Evolutionary conservation across 2,329 filamentous ascomycete genomes (phyloP).

Genomic region (Elsinoe necatrix): DNA sequence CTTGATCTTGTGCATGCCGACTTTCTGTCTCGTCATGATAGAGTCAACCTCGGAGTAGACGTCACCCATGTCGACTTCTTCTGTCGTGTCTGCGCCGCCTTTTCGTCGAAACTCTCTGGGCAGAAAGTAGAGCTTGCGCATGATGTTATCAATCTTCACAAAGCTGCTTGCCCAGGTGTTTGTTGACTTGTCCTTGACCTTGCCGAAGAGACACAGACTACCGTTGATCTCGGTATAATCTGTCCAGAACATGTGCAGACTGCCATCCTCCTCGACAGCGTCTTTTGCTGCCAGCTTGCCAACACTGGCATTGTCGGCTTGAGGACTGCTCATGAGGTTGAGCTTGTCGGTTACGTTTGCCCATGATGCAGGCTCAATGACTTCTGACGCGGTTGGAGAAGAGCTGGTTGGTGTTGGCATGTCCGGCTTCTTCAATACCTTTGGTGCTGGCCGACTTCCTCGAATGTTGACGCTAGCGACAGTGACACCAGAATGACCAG

Average conservation of each 20-base stretch:
- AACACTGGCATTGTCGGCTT: slow-evolving; percentile 54
- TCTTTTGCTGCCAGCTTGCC: slow-evolving; percentile 78
- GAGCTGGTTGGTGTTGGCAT: slow-evolving; percentile 67
- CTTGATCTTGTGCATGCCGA: slow-evolving; percentile 91
- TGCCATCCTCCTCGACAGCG: slow-evolving; percentile 89
- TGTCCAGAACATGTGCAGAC: slow-evolving; percentile 90
- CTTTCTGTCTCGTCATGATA: slow-evolving; percentile 78
- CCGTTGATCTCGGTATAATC: slow-evolving; percentile 92
- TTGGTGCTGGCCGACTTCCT: slow-evolving; percentile 69
- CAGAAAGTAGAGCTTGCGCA: slow-evolving; percentile 87
- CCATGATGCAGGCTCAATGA: slow-evolving; percentile 76
- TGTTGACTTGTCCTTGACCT: slow-evolving; percentile 82
- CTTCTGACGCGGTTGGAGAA: slow-evolving; percentile 55
- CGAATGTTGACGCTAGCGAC: slow-evolving; percentile 73
- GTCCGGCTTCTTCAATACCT: slow-evolving; percentile 55
- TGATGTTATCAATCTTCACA: slow-evolving; percentile 88
- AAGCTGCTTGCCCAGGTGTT: slow-evolving; percentile 81
- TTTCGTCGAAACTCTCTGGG: slow-evolving; percentile 59
- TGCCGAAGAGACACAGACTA: slow-evolving; percentile 87
- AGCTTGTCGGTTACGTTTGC: slow-evolving; percentile 77
- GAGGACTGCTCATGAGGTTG: slow-evolving; percentile 73
- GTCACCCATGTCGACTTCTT: slow-evolving; percentile 77
- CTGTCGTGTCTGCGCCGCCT: slow-evolving; percentile 59
- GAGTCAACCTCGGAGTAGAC: slow-evolving; percentile 84
- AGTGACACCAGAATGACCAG: slow-evolving; percentile 54